phyloP scores from a whole-genome alignment of 805 yeast genomes.

The Ogataea nonfermentans region DNA sequence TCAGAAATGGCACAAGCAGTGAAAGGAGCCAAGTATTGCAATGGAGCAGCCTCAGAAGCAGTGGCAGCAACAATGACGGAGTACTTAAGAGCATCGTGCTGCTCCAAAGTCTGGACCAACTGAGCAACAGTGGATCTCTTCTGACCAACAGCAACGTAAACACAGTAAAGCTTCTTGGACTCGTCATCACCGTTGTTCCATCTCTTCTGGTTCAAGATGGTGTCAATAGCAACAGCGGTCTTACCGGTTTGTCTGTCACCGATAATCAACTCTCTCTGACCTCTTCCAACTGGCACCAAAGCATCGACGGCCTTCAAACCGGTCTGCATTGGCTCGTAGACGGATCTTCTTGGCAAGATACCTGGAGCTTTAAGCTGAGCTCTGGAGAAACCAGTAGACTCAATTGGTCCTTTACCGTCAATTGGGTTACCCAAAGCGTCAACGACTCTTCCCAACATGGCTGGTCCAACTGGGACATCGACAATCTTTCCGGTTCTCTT shows the following conservation, averaged over 20 bases:
- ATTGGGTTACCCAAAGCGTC: constrained; percentile 99
- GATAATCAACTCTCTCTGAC: constrained; percentile 99
- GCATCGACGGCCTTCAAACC: constrained; percentile 99
- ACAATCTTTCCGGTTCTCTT: constrained; percentile 99
- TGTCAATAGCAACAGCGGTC: constrained; percentile 98
- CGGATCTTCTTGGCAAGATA: constrained; percentile 98
- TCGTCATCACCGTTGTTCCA: constrained; percentile 96
- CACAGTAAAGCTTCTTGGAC: constrained; percentile 98
- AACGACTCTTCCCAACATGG: constrained; percentile 96
- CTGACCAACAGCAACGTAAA: constrained; percentile 99
- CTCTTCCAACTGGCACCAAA: constrained; percentile 99
- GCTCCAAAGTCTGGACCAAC: constrained; percentile 98
- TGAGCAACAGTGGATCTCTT: constrained; percentile 99
- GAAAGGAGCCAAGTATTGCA: constrained; percentile 99
- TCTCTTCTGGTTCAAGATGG: constrained; percentile 98
- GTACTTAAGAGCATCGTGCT: constrained; percentile 96
- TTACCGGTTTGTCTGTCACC: constrained; percentile 99
- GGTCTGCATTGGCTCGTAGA: constrained; percentile 99
- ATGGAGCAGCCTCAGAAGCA: constrained; percentile 99
- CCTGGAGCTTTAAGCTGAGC: constrained; percentile 99
- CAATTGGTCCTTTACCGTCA: constrained; percentile 99
- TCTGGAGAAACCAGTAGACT: constrained; percentile 79
- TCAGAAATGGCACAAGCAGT: constrained; percentile 99
- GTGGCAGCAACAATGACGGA: constrained; percentile 98
- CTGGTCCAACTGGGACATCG: constrained; percentile 99